A percentile compares a stretch with the other conserved stretches of the same genome.
Conservation (phyloP, 257 asterid species). For the Nicotiana obtusifolia region DNA sequence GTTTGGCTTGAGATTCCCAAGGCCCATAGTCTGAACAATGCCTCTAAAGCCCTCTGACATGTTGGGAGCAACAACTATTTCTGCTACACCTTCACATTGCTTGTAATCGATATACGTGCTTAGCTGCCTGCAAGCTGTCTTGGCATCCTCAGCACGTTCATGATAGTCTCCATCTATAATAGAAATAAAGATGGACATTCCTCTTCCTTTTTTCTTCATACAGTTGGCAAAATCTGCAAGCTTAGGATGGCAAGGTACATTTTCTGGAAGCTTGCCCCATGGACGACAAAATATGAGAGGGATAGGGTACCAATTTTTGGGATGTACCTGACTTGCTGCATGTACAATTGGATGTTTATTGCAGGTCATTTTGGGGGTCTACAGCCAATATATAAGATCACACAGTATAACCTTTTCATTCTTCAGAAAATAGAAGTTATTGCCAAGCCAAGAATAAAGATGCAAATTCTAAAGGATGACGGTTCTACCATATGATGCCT, state of each 20-base stretch:
- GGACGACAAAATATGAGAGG: constrained; percentile 98
- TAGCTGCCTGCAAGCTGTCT: constrained; percentile 83
- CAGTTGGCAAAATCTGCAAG: constrained; percentile 97
- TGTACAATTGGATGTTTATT: constrained; percentile 6
- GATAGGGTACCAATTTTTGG: constrained; percentile 98
- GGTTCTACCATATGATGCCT: neutral
- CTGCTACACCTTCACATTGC: constrained; percentile 96
- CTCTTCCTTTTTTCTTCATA: constrained; percentile 98
- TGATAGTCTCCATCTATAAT: constrained; percentile 94
- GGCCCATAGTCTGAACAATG: constrained; percentile 96
- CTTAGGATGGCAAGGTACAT: constrained; percentile 98
- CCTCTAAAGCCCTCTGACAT: constrained; percentile 98
- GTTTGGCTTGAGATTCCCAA: constrained; percentile 94
- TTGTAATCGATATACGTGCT: constrained; percentile 86
- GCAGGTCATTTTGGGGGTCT: neutral
- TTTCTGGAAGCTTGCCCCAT: constrained; percentile 97
- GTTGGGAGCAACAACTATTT: constrained; percentile 87
- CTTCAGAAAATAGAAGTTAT: neutral
- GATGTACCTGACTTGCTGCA: constrained; percentile 96
- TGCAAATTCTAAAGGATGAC: neutral
- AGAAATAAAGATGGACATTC: constrained; percentile 93
- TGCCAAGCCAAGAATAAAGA: neutral
- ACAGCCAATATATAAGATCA: neutral
- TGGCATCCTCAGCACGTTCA: constrained; percentile 91
- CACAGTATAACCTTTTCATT: neutral